phyloP scores from a whole-genome alignment of 2,329 filamentous ascomycete genomes.

The Hymenoscyphus scutula region DNA sequence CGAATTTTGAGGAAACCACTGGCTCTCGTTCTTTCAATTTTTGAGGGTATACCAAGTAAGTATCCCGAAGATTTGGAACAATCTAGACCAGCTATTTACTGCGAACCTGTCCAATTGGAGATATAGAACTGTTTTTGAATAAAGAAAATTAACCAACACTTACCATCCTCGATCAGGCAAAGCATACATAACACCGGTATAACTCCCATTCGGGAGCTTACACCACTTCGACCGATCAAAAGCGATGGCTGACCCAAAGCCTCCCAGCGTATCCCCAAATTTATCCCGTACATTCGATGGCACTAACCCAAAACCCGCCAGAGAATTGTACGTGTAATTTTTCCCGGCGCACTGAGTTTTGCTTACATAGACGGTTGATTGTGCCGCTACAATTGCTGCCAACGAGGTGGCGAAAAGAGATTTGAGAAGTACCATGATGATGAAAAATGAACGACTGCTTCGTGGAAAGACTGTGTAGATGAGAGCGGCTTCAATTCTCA shows the following conservation, averaged over 20 bases:
- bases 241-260: conserved; percentile 64
- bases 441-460: not conserved
- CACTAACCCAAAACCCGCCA: conserved; percentile 66
- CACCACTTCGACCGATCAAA: conserved; percentile 60
- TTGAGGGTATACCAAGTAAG: too few species aligned
- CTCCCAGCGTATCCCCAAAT: conserved; percentile 67
- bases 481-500: not conserved
- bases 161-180: conserved; percentile 68
- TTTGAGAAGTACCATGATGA: conserved; percentile 5
- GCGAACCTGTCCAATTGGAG: too few species aligned
- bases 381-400: conserved; percentile 8
- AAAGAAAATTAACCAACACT: conserved; percentile 5
- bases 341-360: conserved; percentile 46
- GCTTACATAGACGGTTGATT: conserved; percentile 16
- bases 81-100: too few species aligned
- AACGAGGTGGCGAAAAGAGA: conserved; percentile 6
- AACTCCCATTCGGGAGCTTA: conserved; percentile 48
- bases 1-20: not conserved
- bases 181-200: conserved; percentile 58
- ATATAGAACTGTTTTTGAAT: too few species aligned
- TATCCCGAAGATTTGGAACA: too few species aligned
- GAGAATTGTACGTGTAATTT: conserved; percentile 61
- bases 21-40: too few species aligned
- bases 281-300: conserved; percentile 59
- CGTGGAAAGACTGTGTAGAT: not conserved